Percentiles rank a stretch among this genome's conserved stretches.
Conservation (phyloP, 2,329 filamentous ascomycete genomes). For the Paraconiothyrium brasiliense region DNA sequence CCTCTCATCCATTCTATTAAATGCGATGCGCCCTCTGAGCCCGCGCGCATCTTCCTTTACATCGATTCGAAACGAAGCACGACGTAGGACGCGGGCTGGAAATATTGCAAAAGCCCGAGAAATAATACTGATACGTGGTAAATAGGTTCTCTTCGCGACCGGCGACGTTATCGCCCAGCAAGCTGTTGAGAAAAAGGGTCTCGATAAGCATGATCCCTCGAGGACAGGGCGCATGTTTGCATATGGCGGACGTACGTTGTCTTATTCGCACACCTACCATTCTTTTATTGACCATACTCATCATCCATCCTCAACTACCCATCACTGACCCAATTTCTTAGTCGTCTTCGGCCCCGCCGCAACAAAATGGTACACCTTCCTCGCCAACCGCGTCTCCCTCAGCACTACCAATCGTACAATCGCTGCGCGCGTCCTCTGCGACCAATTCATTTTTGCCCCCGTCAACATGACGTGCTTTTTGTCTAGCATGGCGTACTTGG, state of each 20-base stretch:
- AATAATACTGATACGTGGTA: neutral
- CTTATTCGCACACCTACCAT: too few species aligned
- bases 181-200: conserved; percentile 81
- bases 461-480: conserved; percentile 82
- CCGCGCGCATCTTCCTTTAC: neutral
- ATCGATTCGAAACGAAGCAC: neutral
- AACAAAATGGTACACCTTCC: conserved; percentile 84
- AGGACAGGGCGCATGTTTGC: conserved; percentile 81
- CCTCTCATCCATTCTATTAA: neutral
- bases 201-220: conserved; percentile 74
- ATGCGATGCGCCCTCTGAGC: neutral
- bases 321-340: conserved; percentile 44
- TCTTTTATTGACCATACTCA: conserved; percentile 8
- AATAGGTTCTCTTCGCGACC: conserved; percentile 83
- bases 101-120: neutral
- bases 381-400: conserved; percentile 74
- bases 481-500: conserved; percentile 82
- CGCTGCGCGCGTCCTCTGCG: conserved; percentile 75
- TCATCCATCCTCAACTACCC: neutral
- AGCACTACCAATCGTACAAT: conserved; percentile 74
- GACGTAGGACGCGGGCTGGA: neutral
- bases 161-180: conserved; percentile 94
- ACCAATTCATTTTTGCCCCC: conserved; percentile 87
- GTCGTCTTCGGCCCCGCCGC: conserved; percentile 87
- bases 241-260: conserved; percentile 75